Evolutionary conservation across 2,329 filamentous ascomycete genomes (phyloP).

Genomic region (Colletotrichum phormii): DNA sequence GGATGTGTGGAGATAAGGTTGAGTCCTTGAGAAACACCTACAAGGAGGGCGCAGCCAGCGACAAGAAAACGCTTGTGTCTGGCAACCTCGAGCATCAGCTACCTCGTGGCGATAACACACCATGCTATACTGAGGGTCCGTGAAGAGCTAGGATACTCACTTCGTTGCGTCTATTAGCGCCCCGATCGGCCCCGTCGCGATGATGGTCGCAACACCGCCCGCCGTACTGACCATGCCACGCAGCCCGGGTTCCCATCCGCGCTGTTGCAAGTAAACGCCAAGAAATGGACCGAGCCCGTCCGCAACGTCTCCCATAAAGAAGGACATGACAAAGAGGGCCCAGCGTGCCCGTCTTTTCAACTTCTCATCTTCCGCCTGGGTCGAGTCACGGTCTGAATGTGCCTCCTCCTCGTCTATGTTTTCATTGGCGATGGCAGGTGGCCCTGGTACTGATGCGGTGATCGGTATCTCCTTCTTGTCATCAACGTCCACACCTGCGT

Average conservation of each 20-base stretch:
- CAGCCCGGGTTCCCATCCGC: constrained; percentile 26
- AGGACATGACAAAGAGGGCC: constrained; percentile 27
- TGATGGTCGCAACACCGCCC: constrained; percentile 24
- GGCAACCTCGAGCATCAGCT: neutral
- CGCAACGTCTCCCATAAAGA: constrained; percentile 31
- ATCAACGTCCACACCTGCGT: neutral
- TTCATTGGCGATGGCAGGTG: neutral
- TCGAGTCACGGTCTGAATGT: neutral
- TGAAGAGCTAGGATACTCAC: neutral
- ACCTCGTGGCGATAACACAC: too few species aligned
- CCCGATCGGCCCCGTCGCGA: constrained; percentile 26
- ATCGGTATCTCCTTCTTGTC: constrained; percentile 2
- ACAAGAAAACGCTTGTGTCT: constrained; percentile 23
- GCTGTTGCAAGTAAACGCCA: constrained; percentile 29
- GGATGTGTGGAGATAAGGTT: constrained; percentile 27
- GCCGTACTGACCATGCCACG: constrained; percentile 21
- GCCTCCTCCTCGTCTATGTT: neutral
- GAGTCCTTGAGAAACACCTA: constrained; percentile 26
- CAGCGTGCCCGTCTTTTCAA: constrained; percentile 18
- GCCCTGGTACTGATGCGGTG: neutral
- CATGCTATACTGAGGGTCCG: neutral
- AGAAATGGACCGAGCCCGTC: constrained; percentile 27
- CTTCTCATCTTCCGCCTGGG: neutral
- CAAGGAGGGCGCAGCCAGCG: constrained; percentile 11
- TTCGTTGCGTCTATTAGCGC: constrained; percentile 30